These are phyloP conservation scores for Striga asiatica DNA, from an alignment of 257 asterid genomes.

Conservation along the genomic window DNA sequence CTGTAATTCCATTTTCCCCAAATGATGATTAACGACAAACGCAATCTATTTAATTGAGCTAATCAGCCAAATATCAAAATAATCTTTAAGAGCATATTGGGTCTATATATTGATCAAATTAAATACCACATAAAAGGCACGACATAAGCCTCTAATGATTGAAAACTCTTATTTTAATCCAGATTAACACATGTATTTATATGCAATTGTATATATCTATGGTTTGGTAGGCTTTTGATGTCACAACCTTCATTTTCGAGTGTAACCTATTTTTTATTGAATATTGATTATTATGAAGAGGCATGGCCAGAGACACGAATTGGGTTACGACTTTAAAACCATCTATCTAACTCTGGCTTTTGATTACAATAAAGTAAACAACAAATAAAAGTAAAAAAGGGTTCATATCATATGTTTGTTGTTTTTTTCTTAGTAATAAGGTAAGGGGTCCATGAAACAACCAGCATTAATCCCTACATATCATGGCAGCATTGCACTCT, in stretches of 20 bases:
- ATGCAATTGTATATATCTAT: conserved; percentile 5
- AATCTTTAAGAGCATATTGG: too few relatives aligned
- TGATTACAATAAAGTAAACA: conserved; percentile 9
- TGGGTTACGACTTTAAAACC: background rate
- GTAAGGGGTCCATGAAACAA: conserved; percentile 20
- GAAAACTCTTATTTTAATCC: too few relatives aligned
- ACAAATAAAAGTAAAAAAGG: background rate
- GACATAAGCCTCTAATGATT: too few relatives aligned
- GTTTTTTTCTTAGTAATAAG: conserved; percentile 10
- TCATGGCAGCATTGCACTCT: conserved; percentile 27
- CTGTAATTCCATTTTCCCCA: too few relatives aligned
- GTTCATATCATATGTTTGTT: conserved; percentile 11
- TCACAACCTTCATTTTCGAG: background rate
- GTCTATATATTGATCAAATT: too few relatives aligned
- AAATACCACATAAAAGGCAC: too few relatives aligned
- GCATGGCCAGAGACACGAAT: background rate
- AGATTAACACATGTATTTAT: too few relatives aligned
- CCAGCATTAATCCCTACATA: conserved; percentile 14
- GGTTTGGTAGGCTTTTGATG: background rate
- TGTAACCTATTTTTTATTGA: background rate
- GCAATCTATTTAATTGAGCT: too few relatives aligned
- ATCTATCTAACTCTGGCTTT: background rate
- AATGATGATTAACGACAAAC: too few relatives aligned
- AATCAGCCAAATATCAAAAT: too few relatives aligned
- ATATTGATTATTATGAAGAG: background rate